Conservation (phyloP, 2,329 filamentous ascomycete species). For the Laburnicola sp. region DNA sequence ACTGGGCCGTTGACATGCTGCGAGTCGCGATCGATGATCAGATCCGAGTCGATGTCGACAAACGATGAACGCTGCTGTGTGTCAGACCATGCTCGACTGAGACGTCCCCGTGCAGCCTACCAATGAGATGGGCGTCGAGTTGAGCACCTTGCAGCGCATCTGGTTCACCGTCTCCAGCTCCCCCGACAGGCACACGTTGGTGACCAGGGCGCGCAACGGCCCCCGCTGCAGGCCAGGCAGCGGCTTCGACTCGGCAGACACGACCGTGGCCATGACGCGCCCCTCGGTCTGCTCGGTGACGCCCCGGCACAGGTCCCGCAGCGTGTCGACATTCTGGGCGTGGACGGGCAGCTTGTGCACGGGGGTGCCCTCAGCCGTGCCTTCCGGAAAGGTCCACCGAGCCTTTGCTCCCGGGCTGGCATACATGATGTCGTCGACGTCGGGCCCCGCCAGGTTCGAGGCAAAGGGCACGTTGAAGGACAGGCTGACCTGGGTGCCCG, state of each 20-base stretch:
- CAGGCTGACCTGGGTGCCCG: slow-evolving; percentile 81
- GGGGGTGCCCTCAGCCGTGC: slow-evolving; percentile 79
- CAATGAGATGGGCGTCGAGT: slow-evolving; percentile 88
- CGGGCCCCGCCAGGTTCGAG: slow-evolving; percentile 86
- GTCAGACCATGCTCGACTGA: slow-evolving; percentile 21
- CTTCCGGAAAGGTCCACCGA: slow-evolving; percentile 91
- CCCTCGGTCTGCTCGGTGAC: slow-evolving; percentile 67
- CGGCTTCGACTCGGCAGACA: slow-evolving; percentile 74
- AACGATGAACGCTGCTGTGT: slow-evolving; percentile 77
- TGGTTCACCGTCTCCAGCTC: slow-evolving; percentile 85
- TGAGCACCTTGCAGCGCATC: slow-evolving; percentile 85
- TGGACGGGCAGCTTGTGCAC: slow-evolving; percentile 92
- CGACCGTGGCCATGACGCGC: slow-evolving; percentile 78
- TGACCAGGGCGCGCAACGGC: slow-evolving; percentile 58
- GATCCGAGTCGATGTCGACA: slow-evolving; percentile 88
- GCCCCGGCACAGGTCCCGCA: slow-evolving; percentile 79
- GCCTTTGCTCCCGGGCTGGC: slow-evolving; percentile 84
- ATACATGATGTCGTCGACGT: slow-evolving; percentile 92
- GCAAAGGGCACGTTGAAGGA: slow-evolving; percentile 98
- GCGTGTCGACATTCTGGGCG: slow-evolving; percentile 77
- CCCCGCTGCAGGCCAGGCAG: slow-evolving; percentile 56
- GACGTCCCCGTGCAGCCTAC: slow-evolving; percentile 58
- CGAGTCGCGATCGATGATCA: slow-evolving; percentile 76
- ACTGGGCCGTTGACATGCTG: slow-evolving; percentile 74
- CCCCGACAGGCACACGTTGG: slow-evolving; percentile 89